phyloP scores from a whole-genome alignment of 2,329 filamentous ascomycete species.

The Fusarium aywerte region DNA sequence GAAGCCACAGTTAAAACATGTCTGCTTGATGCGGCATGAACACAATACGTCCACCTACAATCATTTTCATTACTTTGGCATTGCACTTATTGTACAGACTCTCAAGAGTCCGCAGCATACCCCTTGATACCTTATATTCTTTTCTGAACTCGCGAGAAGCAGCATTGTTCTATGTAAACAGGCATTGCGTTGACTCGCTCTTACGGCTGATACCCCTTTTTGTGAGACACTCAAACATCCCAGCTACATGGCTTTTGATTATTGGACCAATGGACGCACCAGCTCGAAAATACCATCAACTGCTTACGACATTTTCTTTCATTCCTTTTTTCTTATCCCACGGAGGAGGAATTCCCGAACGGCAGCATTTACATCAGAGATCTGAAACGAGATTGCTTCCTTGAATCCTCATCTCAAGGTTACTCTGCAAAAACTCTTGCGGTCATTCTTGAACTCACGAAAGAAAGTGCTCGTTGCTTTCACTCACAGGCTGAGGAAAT shows the following conservation, averaged over 20 bases:
- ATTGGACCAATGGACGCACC: constrained; percentile 21
- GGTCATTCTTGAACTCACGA: constrained; percentile 22
- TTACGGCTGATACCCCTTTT: constrained; percentile 39
- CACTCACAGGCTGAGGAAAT: constrained; percentile 7
- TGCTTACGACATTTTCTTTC: constrained; percentile 32
- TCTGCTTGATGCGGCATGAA: constrained; percentile 34
- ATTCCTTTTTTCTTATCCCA: constrained; percentile 27
- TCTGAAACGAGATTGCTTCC: constrained; percentile 31
- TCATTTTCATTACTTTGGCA: constrained; percentile 39
- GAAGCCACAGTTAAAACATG: constrained; percentile 7
- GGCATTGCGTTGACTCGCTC: constrained; percentile 20
- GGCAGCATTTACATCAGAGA: constrained; percentile 38
- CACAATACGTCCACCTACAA: constrained; percentile 29
- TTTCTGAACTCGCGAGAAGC: constrained; percentile 35
- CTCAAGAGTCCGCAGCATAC: constrained; percentile 52
- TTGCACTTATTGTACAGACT: constrained; percentile 39
- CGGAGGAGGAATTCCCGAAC: constrained; percentile 13
- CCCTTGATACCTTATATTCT: constrained; percentile 46
- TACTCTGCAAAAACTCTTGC: constrained; percentile 12
- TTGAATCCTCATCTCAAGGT: constrained; percentile 16
- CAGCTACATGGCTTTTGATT: constrained; percentile 25
- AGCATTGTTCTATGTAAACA: constrained; percentile 16
- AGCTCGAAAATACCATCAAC: constrained; percentile 26
- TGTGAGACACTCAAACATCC: constrained; percentile 21
- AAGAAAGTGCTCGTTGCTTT: constrained; percentile 9